Base-by-base conservation (phyloP, 2,329 filamentous ascomycete species). In the Chrysoporthe cubensis region DNA sequence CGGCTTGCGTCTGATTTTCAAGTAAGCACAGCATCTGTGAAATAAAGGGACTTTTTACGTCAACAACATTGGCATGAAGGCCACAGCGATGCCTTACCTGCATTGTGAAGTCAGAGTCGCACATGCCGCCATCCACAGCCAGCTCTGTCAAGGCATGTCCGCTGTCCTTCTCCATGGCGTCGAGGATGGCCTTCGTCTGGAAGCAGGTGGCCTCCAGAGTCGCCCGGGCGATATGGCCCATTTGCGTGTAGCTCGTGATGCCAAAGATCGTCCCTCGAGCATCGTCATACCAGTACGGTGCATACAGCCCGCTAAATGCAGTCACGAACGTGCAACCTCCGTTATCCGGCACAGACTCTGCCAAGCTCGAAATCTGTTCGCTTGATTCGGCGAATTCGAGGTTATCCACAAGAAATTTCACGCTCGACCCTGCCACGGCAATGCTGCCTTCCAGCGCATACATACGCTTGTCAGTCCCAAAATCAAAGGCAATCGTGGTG, bases 121-220 rank as follows among this genome's bases (percentile, higher is more conserved):
- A 91, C 91, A 94, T 93, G 75, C 92, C 92, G 69, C 91, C 91
- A 74, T 94, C 92, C n/a, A 94, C 92, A 46, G 90, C 89, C n/a
- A 94, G 83, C 77, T 91, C 88, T 44, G 86, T 84, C 62, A 94
- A 82, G 65, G 86, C 85, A 74, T 92, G 88, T n/a, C 90, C 90
- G 68, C 88, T 91, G 79, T 94, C 92, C 77, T 90, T 90, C 76
- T 90, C 90, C 91, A 94, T 94, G 64, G 92, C 90, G 74, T 92
- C 87, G 40, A 94, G 84, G 71, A 94, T 94, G 32, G 91, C 91
- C 77, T 92, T 93, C 64, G 91, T 94, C 79, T 94, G 91, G 81
- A 91, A 94, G 79, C 91, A 94, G 34, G 91, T 92, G 11, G 91
- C 91, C 79, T 94, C 91, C 66, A 94, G 85, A 0, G 91, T 94